Conservation (phyloP, 331 rosid genomes). For the Ulmus americana region DNA sequence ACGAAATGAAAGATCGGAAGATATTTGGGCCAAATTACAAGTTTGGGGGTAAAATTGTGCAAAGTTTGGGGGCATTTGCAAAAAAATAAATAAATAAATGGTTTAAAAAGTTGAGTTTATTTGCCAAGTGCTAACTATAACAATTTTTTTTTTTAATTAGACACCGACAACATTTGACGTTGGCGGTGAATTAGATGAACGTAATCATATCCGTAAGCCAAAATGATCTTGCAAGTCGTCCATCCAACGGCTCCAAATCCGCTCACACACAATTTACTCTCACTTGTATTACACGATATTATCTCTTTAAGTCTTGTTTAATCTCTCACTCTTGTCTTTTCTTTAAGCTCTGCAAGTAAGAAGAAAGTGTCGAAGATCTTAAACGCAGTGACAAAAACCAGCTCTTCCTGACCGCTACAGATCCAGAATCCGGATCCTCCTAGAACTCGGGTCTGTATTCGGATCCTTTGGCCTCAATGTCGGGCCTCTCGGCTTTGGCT, state of each 20-base stretch:
- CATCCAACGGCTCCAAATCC: neutral
- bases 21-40: too few species aligned
- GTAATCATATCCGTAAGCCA: too few species aligned
- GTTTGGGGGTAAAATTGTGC: too few species aligned
- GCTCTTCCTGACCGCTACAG: neutral
- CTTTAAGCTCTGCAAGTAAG: neutral
- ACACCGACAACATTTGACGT: conserved; percentile 11
- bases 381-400: neutral
- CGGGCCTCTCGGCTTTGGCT: conserved; percentile 28
- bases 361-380: neutral
- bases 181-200: neutral
- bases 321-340: neutral
- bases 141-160: neutral
- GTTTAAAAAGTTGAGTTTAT: neutral
- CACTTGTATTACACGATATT: neutral
- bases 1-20: too few species aligned
- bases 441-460: conserved; percentile 13
- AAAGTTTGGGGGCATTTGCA: too few species aligned
- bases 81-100: neutral
- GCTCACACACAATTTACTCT: neutral
- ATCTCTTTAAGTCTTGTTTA: neutral
- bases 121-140: neutral
- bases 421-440: conserved; percentile 17
- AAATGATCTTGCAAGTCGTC: neutral
- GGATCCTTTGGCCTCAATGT: conserved; percentile 13